A percentile compares a stretch with the other conserved stretches of the same genome.
Evolutionary conservation across 495 filamentous ascomycete species (phyloP).

Genomic region (Jackrogersella multiformis): DNA sequence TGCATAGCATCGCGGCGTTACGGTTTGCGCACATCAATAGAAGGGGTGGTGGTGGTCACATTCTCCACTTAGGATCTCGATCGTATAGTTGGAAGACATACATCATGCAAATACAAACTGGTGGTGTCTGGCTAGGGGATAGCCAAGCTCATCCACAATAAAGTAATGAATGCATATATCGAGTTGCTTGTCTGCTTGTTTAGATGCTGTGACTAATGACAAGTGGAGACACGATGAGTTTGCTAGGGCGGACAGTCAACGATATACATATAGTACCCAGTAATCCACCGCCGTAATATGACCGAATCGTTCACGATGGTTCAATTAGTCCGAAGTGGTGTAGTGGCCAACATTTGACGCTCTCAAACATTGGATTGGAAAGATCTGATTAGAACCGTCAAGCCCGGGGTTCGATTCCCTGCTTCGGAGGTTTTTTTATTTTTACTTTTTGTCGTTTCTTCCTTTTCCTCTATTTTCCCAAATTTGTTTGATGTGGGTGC

Average conservation of each 20-base stretch:
- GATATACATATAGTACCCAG: too few relatives aligned
- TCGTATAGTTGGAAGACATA: conserved; percentile 9
- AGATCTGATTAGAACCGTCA: conserved; percentile 32
- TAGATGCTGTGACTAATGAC: too few relatives aligned
- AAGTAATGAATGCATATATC: not conserved
- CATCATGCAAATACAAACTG: not conserved
- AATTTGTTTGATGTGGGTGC: too few relatives aligned
- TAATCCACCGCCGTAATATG: not conserved
- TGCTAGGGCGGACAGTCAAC: too few relatives aligned
- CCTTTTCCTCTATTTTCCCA: not conserved
- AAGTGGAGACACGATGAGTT: too few relatives aligned
- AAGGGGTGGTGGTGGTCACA: conserved; percentile 22
- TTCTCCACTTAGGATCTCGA: conserved; percentile 33
- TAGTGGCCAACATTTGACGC: conserved; percentile 52
- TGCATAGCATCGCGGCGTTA: conserved; percentile 39
- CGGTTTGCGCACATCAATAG: conserved; percentile 12
- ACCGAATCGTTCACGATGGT: not conserved
- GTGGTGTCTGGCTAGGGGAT: not conserved
- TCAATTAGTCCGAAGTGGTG: conserved; percentile 45
- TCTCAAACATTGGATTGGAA: conserved; percentile 39
- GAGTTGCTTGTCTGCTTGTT: too few relatives aligned
- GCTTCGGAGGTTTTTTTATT: conserved; percentile 49
- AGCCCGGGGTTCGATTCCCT: conserved; percentile 53
- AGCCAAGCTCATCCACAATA: not conserved
- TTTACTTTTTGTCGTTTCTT: conserved; percentile 10